phyloP scores from a whole-genome alignment of 306 rosid species.

The Betula pendula region DNA sequence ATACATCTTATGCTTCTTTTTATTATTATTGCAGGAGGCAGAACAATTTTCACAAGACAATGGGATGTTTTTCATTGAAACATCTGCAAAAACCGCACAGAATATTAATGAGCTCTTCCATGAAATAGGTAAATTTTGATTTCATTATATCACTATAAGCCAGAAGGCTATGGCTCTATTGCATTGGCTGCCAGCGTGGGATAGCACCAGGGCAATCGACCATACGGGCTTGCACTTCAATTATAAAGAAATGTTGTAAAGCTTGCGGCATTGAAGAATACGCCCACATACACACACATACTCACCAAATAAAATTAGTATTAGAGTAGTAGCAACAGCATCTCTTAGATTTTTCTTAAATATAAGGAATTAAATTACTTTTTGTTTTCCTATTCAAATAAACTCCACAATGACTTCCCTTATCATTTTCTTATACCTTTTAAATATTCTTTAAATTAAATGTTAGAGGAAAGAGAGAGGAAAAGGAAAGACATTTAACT shows the following conservation, averaged over 20 bases:
- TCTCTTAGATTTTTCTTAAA: no score
- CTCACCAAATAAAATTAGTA: no score
- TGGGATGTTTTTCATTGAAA: constrained; percentile 81
- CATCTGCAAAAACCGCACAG: constrained; percentile 82
- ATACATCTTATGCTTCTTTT: not conserved
- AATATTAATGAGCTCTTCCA: constrained; percentile 77
- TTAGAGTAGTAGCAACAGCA: no score
- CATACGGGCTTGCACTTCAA: not conserved
- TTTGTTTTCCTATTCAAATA: no score
- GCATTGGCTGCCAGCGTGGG: not conserved
- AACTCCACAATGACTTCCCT: no score
- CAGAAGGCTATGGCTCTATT: not conserved
- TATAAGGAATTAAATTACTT: no score
- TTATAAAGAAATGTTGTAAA: no score
- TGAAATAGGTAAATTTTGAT: constrained; percentile 62
- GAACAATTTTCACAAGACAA: constrained; percentile 73
- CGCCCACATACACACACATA: not conserved
- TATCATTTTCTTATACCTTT: no score
- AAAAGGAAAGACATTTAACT: no score
- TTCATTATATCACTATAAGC: not conserved
- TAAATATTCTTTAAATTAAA: no score
- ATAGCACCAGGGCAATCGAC: not conserved
- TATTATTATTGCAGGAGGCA: constrained; percentile 54
- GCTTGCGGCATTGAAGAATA: not conserved
- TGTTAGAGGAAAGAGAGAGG: no score